Evolutionary conservation across 2,329 filamentous ascomycete genomes (phyloP), one percentile per base, ranked within the genome.

Genomic region (Colletotrichum karsti): DNA sequence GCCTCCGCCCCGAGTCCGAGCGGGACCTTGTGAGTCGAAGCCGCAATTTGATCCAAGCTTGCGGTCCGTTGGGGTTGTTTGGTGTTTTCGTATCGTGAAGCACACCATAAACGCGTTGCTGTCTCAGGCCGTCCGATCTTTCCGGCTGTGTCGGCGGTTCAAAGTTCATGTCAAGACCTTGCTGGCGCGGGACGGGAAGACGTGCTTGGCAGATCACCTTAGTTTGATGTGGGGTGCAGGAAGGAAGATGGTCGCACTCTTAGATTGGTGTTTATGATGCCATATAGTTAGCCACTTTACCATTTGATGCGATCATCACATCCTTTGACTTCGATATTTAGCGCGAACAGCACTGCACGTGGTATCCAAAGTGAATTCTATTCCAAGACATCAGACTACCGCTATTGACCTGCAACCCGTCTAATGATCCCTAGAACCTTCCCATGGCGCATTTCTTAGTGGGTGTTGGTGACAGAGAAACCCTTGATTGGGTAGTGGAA

Each of bases 401-500:
- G 24, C 33, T 55, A 55, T 63, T 39, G 30, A 9, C 24, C 35
- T 30, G 10, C 10, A 44, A 18, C n/a, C 9, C 10, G n/a, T 20
- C 20, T 44, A 57, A n/a, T 42, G 15, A 39, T 22, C 9, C 51
- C 53, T 13, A 10, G 18, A 13, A 41, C 30, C 6, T 4, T 5
- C 6, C 7, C 24, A 24, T 7, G 8, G 5, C 13, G 6, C 20
- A 28, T 9, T n/a, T n/a, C 12, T 13, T 63, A 67, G 39, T 63
- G 41, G 30, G 58, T 67, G 42, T 67, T 63, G 41, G 58, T 67
- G 13, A 35, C 50, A 63, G 63, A 63, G 53, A 68, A 68, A 5
- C 53, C 65, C 65, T 59, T 58, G 12, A 68, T 37, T 3, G 65
- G 65, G 28, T 46, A 68, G 53, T 68, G 59, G 22, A 68, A 65